Base-by-base conservation (phyloP, 768 basidiomycete genomes). In the Lactarius akahatsu region DNA sequence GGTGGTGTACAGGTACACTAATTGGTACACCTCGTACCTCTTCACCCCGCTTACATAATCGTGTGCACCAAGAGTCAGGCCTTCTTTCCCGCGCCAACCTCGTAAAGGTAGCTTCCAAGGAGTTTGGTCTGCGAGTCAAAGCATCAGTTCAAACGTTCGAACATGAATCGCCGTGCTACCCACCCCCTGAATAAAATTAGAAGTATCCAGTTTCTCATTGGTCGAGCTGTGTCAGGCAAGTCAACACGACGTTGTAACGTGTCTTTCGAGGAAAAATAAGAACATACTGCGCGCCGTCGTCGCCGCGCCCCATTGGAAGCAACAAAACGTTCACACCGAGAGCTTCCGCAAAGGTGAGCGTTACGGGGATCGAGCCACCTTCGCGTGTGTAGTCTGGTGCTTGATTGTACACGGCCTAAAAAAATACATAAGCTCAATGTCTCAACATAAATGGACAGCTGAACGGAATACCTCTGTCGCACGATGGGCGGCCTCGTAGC, bases 351-450 rank as follows among this genome's bases (percentile, higher is more conserved):
- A 98, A 96, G 1, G 94, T 96, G 64, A 98, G 82, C 4, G 94
- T 96, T 36, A 96, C 92, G 0, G 95, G 95, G 69, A 96, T 96
- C 7, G 92, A 93, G 5, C 96, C 96, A n/a, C 94, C 94, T 75
- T 96, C 94, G 50, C 94, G 86, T 2, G 90, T 94, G 65, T 89
- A 79, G 74, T 96, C 92, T 0, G 94, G 94, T 6, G 85, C 84
- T 73, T 83, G 82, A 56, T 84, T 80, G 78, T 93, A 95, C 10
- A 95, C 73, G 8, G 77, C 74, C 78, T 80, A 64, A 71, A 11
- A 11, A 18, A 36, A 50, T 38, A 36, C 30, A 45, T 8, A 30
- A 26, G 36, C 30, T 15, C 58, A 18, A 26, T 41, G 23, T 30
- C 16, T 47, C n/a, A 68, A 45, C 11, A 55, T 43, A 55, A 62